Conservation (phyloP, 306 rosid genomes). For the Bauhinia variegata region DNA sequence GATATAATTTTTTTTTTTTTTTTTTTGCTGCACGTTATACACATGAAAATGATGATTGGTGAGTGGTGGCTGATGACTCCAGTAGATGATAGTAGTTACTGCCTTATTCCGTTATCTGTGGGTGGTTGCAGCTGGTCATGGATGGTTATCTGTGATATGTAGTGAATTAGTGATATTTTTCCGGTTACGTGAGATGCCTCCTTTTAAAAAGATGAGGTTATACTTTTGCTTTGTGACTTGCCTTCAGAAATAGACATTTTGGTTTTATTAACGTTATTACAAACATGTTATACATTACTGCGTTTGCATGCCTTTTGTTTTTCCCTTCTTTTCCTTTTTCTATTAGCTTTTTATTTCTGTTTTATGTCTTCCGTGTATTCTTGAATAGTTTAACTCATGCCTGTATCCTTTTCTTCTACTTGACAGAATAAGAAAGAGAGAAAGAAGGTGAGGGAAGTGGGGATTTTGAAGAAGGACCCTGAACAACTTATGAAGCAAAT, state of each 20-base stretch:
- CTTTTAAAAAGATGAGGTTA: too few species aligned
- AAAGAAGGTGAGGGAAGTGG: slow-evolving; percentile 98
- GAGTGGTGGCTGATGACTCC: too few species aligned
- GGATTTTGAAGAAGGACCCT: slow-evolving; percentile 97
- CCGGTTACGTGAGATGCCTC: too few species aligned
- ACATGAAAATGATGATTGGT: too few species aligned
- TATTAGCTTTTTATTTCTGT: background rate
- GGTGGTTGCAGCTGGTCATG: too few species aligned
- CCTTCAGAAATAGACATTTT: background rate
- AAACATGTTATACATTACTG: background rate
- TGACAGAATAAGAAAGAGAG: slow-evolving; percentile 92
- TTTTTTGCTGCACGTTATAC: too few species aligned
- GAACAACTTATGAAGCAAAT: slow-evolving; percentile 83
- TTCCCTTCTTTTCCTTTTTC: background rate
- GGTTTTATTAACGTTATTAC: background rate
- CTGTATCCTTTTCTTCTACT: slow-evolving; percentile 3
- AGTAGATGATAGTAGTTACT: too few species aligned
- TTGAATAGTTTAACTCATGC: background rate
- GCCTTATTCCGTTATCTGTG: too few species aligned
- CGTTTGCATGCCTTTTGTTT: background rate
- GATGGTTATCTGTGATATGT: too few species aligned
- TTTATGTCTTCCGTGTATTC: background rate
- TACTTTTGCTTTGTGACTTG: too few species aligned
- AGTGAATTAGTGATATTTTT: too few species aligned
- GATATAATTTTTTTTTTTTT: too few species aligned